These are phyloP conservation scores for Neurospora sp. DNA, from an alignment of 495 filamentous ascomycete genomes.

Conservation along the genomic window DNA sequence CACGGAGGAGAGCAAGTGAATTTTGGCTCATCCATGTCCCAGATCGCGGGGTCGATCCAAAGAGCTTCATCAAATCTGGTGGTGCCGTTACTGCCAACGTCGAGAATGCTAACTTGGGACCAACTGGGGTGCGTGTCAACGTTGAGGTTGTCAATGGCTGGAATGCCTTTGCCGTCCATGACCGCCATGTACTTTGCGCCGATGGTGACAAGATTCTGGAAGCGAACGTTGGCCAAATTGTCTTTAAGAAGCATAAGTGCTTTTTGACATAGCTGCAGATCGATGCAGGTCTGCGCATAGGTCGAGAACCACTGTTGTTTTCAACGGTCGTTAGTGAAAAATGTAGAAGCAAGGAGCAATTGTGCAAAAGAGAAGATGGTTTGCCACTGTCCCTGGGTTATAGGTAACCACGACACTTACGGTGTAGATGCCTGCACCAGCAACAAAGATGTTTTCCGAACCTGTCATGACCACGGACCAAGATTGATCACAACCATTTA, in stretches of 20 bases:
- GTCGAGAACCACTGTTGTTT: slow-evolving; percentile 38
- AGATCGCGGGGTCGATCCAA: slow-evolving; percentile 15
- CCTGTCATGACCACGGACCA: slow-evolving; percentile 17
- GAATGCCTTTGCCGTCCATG: slow-evolving; percentile 16
- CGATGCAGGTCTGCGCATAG: slow-evolving; percentile 64
- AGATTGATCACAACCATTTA: slow-evolving; percentile 7
- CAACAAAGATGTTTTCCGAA: slow-evolving; percentile 12
- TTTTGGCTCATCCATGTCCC: slow-evolving; percentile 12
- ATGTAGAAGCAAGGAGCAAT: too few relatives aligned
- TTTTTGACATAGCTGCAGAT: slow-evolving; percentile 62
- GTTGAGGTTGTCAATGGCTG: slow-evolving; percentile 15
- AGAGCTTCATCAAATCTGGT: slow-evolving; percentile 7
- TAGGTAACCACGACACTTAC: too few relatives aligned
- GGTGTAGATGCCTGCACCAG: slow-evolving; percentile 13
- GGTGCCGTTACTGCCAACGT: slow-evolving; percentile 11
- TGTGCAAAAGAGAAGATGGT: too few relatives aligned
- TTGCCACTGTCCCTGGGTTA: too few relatives aligned
- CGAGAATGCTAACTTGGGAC: slow-evolving; percentile 17
- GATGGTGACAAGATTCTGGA: slow-evolving; percentile 10
- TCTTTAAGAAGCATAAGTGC: slow-evolving; percentile 69
- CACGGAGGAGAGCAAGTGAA: slow-evolving; percentile 18
- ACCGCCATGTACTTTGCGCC: slow-evolving; percentile 1
- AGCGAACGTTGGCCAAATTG: slow-evolving; percentile 43
- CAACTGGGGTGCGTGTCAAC: slow-evolving; percentile 14
- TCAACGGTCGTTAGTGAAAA: too few relatives aligned